Evolutionary conservation across 1,139 yeast species (phyloP), one percentile per base, ranked within the genome.

Genomic region (Scheffersomyces stambukii): DNA sequence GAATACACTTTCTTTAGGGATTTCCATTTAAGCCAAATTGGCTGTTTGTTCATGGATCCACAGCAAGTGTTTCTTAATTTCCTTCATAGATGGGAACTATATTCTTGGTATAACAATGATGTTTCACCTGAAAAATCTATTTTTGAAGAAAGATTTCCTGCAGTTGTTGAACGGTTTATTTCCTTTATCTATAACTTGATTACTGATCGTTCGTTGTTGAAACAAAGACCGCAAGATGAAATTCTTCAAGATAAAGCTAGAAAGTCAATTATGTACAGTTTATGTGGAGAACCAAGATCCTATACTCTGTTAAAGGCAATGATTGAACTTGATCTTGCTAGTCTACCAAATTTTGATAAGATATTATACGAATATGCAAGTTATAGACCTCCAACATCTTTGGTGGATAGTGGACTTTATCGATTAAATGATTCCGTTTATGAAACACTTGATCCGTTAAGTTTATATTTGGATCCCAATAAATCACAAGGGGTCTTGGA

Each of bases 21-120:
- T 43, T 50, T 81, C 15, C 80, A 75, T 43, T 45, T 81, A 29
- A 64, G 64, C 37, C 91, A 82, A 48, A 34, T 78, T 9, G 65
- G 76, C 0, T 54, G 74, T 6, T 39, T 78, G 8, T 41, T 61
- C 6, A 74, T 70, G 25, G 59, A 58, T 17, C 70, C 76, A 6
- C 48, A 60, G 21, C 52, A 62, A 1, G 52, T 75, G 2, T 50
- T 73, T 27, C 41, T 37, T 26, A 74, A 76, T 31, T 60, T 79
- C 31, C 52, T 79, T 26, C 77, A 74, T 30, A 60, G 83, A 35
- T 81, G 82, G 79, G 85, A 75, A 37, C 46, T 82, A 17, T 42
- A 60, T 12, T 57, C 57, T 1, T 79, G 86, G 80, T 70, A 64
- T 37, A 42, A 46, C n/a, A 67, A 68, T 11, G 56, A 50, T 2